These are phyloP conservation scores for Colletotrichum sp. DNA, from an alignment of 2,329 filamentous ascomycete genomes.

Conservation along the genomic window DNA sequence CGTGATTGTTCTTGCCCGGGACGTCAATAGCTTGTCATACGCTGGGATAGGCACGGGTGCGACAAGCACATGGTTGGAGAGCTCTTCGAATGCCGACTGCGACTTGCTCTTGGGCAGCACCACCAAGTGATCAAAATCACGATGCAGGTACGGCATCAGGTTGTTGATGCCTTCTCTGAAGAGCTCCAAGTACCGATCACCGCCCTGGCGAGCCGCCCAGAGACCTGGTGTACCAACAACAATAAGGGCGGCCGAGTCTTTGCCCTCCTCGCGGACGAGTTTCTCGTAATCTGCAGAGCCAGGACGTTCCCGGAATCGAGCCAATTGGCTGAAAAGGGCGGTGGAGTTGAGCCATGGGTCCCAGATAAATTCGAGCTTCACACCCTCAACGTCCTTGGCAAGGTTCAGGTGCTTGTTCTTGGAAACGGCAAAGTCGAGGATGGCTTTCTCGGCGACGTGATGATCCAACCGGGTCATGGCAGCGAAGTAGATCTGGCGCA, in stretches of 20 bases:
- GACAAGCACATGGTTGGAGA: conserved; percentile 29
- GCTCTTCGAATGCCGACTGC: conserved; percentile 3
- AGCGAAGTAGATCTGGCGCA: conserved; percentile 66
- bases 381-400: conserved; percentile 1
- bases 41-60: conserved; percentile 51
- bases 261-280: conserved; percentile 6
- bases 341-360: conserved; percentile 64
- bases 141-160: conserved; percentile 43
- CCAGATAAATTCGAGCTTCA: conserved; percentile 51
- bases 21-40: conserved; percentile 46
- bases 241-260: conserved; percentile 46
- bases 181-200: conserved; percentile 44
- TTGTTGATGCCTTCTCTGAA: conserved; percentile 53
- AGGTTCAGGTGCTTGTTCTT: conserved; percentile 17
- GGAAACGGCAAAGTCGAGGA: conserved; percentile 17
- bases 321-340: conserved; percentile 11
- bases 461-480: conserved; percentile 20
- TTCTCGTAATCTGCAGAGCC: conserved; percentile 14
- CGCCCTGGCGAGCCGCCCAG: conserved; percentile 58
- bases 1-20: conserved; percentile 47
- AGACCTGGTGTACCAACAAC: conserved; percentile 59
- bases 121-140: conserved; percentile 25
- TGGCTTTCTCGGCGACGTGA: conserved; percentile 4
- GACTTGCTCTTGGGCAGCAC: conserved; percentile 12
- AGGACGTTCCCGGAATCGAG: conserved; percentile 13